Percentiles rank a stretch among this genome's conserved stretches.
Conservation (phyloP, 768 basidiomycete species). For the Lyophyllum shimeji region DNA sequence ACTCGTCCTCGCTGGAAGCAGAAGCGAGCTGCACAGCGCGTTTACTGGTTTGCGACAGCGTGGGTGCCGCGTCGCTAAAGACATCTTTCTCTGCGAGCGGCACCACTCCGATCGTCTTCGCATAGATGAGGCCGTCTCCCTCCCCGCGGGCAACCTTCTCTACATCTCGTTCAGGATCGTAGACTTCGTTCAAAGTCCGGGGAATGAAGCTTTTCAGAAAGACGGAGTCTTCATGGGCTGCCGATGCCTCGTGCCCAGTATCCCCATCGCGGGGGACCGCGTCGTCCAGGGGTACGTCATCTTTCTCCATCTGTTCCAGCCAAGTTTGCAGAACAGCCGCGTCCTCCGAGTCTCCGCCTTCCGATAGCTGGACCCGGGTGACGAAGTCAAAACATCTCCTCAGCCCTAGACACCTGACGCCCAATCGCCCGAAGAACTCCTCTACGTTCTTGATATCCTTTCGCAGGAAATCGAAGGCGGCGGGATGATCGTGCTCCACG, state of each 20-base stretch:
- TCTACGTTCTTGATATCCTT: slow-evolving; percentile 91
- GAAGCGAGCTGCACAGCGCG: neutral
- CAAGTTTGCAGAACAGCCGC: slow-evolving; percentile 41
- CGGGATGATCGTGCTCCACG: slow-evolving; percentile 97
- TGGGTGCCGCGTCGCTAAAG: slow-evolving; percentile 5
- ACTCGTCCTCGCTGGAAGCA: slow-evolving; percentile 21
- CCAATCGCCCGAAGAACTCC: slow-evolving; percentile 83
- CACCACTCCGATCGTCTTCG: slow-evolving; percentile 81
- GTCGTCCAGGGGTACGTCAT: neutral
- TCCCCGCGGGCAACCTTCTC: slow-evolving; percentile 71
- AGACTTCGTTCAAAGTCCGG: slow-evolving; percentile 86
- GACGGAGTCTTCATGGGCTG: slow-evolving; percentile 79
- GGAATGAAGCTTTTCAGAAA: slow-evolving; percentile 94
- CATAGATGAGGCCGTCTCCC: slow-evolving; percentile 78
- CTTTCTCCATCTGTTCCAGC: slow-evolving; percentile 38
- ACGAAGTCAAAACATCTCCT: slow-evolving; percentile 88
- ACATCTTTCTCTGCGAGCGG: slow-evolving; percentile 16
- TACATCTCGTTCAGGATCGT: slow-evolving; percentile 92
- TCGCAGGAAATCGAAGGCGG: slow-evolving; percentile 94
- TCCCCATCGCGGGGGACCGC: neutral
- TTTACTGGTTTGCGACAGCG: slow-evolving; percentile 2
- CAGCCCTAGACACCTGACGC: slow-evolving; percentile 76
- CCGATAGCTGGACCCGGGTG: slow-evolving; percentile 52
- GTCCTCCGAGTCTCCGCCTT: slow-evolving; percentile 18
- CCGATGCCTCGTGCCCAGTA: slow-evolving; percentile 6